Evolutionary conservation across 1,284 basidiomycete genomes (phyloP).

Genomic region (Ustanciosporium gigantosporum): DNA sequence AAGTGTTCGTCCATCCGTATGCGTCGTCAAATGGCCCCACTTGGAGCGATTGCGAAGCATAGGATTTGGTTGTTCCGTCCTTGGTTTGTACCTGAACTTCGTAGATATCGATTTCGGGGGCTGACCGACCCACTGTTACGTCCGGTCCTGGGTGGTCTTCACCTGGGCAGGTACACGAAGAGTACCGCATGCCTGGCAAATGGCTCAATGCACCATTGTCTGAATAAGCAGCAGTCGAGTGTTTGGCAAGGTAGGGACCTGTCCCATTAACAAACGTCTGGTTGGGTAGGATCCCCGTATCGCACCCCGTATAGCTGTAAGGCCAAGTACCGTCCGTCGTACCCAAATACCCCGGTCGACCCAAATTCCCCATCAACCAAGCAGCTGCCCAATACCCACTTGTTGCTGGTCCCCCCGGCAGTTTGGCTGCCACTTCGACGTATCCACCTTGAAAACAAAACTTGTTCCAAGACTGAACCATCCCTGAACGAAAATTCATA

Average conservation of each 20-base stretch:
- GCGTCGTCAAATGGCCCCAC: constrained; percentile 57
- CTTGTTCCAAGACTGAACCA: constrained; percentile 61
- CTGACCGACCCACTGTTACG: constrained; percentile 52
- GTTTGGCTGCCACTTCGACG: constrained; percentile 49
- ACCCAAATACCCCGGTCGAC: constrained; percentile 56
- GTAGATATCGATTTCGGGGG: constrained; percentile 60
- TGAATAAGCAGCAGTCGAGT: constrained; percentile 49
- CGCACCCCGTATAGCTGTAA: constrained; percentile 62
- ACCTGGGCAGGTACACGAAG: constrained; percentile 52
- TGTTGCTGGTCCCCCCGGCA: constrained; percentile 49
- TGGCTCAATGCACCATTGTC: constrained; percentile 32
- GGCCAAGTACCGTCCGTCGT: constrained; percentile 60
- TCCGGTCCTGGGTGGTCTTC: constrained; percentile 56
- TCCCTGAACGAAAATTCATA: constrained; percentile 58
- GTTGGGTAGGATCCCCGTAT: constrained; percentile 54
- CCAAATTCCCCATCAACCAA: constrained; percentile 58
- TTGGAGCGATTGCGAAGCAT: constrained; percentile 58
- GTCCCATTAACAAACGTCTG: constrained; percentile 48
- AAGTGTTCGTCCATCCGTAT: constrained; percentile 49
- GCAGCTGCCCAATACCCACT: constrained; percentile 65
- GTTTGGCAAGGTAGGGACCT: constrained; percentile 37
- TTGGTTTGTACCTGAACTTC: constrained; percentile 66
- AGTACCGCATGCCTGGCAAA: constrained; percentile 55
- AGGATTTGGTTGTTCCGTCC: constrained; percentile 35
- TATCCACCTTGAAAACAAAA: constrained; percentile 61